Evolutionary conservation across 257 asterid genomes (phyloP).

Genomic region (Salvia miltiorrhiza): DNA sequence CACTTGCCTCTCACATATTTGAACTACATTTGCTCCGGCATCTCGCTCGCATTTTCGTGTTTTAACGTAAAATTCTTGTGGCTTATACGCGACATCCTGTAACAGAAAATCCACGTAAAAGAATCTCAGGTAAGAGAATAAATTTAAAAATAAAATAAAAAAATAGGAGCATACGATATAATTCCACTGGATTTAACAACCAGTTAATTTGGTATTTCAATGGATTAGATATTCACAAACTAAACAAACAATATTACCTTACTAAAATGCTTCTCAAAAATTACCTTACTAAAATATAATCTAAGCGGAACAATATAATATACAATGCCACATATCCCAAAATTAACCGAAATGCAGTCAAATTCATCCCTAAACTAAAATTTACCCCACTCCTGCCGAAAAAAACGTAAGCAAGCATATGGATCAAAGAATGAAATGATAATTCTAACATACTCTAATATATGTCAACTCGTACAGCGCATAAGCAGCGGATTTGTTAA

Average conservation of each 20-base stretch:
- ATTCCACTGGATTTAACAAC: neutral
- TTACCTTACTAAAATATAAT: too few species aligned
- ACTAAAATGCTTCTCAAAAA: too few species aligned
- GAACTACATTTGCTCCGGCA: slow-evolving; percentile 75
- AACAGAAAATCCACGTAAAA: neutral
- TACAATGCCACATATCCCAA: neutral
- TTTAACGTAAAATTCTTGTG: slow-evolving; percentile 73
- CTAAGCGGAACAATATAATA: neutral
- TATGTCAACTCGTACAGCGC: slow-evolving; percentile 77
- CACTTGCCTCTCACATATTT: slow-evolving; percentile 83
- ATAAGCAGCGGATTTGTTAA: slow-evolving; percentile 82
- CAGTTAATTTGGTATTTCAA: neutral
- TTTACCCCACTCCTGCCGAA: neutral
- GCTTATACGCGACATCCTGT: slow-evolving; percentile 93
- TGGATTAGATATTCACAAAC: neutral
- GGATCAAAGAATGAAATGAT: neutral
- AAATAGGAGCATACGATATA: neutral
- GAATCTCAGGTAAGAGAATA: neutral
- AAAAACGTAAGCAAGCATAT: neutral
- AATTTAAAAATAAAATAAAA: neutral
- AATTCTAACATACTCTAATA: slow-evolving; percentile 51
- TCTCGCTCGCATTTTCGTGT: slow-evolving; percentile 86
- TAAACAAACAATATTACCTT: neutral
- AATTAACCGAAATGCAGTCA: neutral
- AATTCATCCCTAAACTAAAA: neutral